Evolutionary conservation across 164 flowering plant genomes (phyloP), one percentile per base, ranked within the genome.

Genomic region (Amborella trichopoda): DNA sequence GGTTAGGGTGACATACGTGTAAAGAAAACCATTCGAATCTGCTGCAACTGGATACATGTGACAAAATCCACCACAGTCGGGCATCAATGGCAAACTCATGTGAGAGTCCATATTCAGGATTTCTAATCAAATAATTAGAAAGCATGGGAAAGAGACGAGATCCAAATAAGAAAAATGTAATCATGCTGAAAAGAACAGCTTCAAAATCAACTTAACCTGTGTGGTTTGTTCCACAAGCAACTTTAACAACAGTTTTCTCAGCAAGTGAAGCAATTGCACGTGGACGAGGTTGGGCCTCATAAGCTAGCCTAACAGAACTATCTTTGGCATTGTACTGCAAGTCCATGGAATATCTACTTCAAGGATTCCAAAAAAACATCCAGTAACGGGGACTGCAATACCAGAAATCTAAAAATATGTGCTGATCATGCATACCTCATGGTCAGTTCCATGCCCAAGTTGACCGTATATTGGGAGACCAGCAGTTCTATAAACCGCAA

Each of bases 381-480:
- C n/a, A n/a, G n/a, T n/a, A n/a, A n/a, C n/a, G n/a, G 10, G 40
- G 1, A 37, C n/a, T 18, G 2, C 2, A n/a, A 8, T 8, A 8
- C 1, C 34, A 30, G 14, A 40, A 25, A 55, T n/a, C 16, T 40
- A 44, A 26, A 1, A 10, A 25, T 16, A 26, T 18, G 4, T 24
- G 22, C 13, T 57, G 9, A 53, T 30, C n/a, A 26, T 39, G n/a
- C 16, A 19, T 63, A 87, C 99, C 99, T 91, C 96, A 68, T 88
- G 87, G 58, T 91, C 84, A 11, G 95, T 77, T 46, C 96, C 96
- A 77, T 91, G 99, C 19, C 99, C 99, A 67, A 91, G 94, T 51
- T 91, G 99, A 46, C 99, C 99, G 70, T 77, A 87, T 49, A 84
- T 94, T 33, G 99, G 99, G 63, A 80, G 86, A 53, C 99, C 99